Evolutionary conservation across 257 asterid species (phyloP), one percentile per base, ranked within the genome.

Genomic region (Thymus mandschuricus): DNA sequence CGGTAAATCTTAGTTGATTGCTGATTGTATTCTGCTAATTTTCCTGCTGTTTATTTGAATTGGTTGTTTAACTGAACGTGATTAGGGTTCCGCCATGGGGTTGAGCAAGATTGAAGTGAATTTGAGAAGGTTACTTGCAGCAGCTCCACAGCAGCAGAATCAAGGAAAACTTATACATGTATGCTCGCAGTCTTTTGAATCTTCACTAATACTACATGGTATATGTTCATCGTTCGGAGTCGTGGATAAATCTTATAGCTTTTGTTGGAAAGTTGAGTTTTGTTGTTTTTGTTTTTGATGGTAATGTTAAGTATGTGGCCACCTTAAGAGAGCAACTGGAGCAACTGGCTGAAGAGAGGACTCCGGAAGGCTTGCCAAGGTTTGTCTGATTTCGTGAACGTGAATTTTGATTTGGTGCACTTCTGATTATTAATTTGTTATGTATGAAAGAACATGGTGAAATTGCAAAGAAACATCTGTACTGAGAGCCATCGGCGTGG

Each of bases 321-420:
- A 95, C 96, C 38, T 82, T 89, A 72, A 83, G 94, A 31, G 99
- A 92, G 85, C 97, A 82, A 78, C 76, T 95, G 83, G 99, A 95
- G 79, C 95, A 92, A 76, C 79, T 95, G 81, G 87, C 85, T 57
- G 94, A 86, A 76, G 97, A 92, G 84, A 86, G 82, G 81, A 87
- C 75, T 73, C 82, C 88, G 6, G 96, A 87, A 73, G 96, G 96
- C 75, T 82, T 88, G 73, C 92, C 92, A 30, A 89, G 99, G 99
- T 95, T 60, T 27, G 79, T 52, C 50, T 72, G 43, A 55, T 82
- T 21, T 62, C 69, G 44, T 34, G 28, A 35, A 33, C 6, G 11
- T 34, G 2, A 6, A 28, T 59, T 59, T 12, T 35, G 12, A 31
- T 58, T 33, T 10, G 1, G 64, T 3, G 10, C 33, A 58, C 61